These are phyloP conservation scores for Kodamaea leandrae DNA, from an alignment of 805 yeast genomes.

Conservation along the genomic window DNA sequence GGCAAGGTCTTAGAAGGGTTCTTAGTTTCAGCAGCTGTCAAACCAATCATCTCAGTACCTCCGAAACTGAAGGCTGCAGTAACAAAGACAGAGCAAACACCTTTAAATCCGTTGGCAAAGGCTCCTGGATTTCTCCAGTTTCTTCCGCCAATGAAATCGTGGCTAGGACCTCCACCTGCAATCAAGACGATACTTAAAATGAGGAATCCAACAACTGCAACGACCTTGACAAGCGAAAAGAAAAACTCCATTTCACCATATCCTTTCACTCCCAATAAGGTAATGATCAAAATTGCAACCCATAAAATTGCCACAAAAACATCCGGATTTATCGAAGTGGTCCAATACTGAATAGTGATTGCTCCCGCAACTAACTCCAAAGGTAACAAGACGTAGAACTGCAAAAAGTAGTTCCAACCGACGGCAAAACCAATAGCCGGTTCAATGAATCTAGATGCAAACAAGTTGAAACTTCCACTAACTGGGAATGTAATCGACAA, in stretches of 20 bases:
- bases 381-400: slow-evolving; percentile 57
- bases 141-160: slow-evolving; percentile 51
- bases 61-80: slow-evolving; percentile 75
- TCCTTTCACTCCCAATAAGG: slow-evolving; percentile 51
- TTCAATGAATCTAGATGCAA: slow-evolving; percentile 52
- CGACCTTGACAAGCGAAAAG: slow-evolving; percentile 45
- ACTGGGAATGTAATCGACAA: slow-evolving; percentile 52
- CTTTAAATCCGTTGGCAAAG: slow-evolving; percentile 62
- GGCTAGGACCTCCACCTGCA: slow-evolving; percentile 55
- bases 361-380: slow-evolving; percentile 60
- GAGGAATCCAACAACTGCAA: slow-evolving; percentile 49
- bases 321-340: slow-evolving; percentile 48
- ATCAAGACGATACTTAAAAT: slow-evolving; percentile 52
- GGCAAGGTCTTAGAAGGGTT: slow-evolving; percentile 68
- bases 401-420: slow-evolving; percentile 52
- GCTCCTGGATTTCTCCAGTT: slow-evolving; percentile 69
- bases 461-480: slow-evolving; percentile 51
- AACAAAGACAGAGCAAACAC: slow-evolving; percentile 66
- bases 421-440: slow-evolving; percentile 58
- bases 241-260: slow-evolving; percentile 59
- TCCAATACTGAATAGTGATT: slow-evolving; percentile 59
- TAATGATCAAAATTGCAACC: slow-evolving; percentile 44
- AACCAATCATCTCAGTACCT: slow-evolving; percentile 70
- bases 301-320: slow-evolving; percentile 60
- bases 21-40: slow-evolving; percentile 73